These are phyloP conservation scores for Tetrastigma voinierianum DNA, from an alignment of 164 flowering plant genomes.

Conservation along the genomic window DNA sequence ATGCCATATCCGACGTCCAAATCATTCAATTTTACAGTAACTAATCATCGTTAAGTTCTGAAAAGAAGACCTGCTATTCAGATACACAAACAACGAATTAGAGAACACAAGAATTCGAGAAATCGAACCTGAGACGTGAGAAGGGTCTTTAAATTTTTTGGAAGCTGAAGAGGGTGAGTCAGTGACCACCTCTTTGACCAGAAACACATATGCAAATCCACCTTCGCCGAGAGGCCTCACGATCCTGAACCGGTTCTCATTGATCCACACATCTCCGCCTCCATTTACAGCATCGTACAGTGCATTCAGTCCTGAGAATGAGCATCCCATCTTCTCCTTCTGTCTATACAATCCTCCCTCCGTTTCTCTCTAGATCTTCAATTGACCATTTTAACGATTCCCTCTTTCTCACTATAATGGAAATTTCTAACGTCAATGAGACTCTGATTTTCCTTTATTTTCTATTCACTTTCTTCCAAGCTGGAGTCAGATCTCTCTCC, in stretches of 20 bases:
- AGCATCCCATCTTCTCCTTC: constrained; percentile 69
- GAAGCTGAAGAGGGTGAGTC: constrained; percentile 40
- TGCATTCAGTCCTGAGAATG: constrained; percentile 94
- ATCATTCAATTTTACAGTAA: not conserved
- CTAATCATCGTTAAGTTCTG: not conserved
- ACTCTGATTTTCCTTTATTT: no score
- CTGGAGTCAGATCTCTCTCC: no score
- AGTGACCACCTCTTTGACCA: constrained; percentile 68
- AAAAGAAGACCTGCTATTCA: not conserved
- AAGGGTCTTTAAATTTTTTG: constrained; percentile 71
- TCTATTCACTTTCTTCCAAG: no score
- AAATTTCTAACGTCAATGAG: no score
- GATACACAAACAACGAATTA: not conserved
- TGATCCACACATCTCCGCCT: constrained; percentile 99
- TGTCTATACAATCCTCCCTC: constrained; percentile 7
- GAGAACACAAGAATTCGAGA: constrained; percentile 5
- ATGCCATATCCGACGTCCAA: no score
- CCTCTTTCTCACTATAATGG: no score
- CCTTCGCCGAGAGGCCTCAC: constrained; percentile 94
- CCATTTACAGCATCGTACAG: constrained; percentile 86
- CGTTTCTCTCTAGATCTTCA: not conserved
- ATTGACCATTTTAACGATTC: no score
- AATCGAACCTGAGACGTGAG: constrained; percentile 70
- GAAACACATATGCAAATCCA: constrained; percentile 80
- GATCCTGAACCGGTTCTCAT: constrained; percentile 87